A percentile compares a stretch with the other conserved stretches of the same genome.
Conservation (phyloP, 2,329 filamentous ascomycete genomes). For the Diaporthe eres region DNA sequence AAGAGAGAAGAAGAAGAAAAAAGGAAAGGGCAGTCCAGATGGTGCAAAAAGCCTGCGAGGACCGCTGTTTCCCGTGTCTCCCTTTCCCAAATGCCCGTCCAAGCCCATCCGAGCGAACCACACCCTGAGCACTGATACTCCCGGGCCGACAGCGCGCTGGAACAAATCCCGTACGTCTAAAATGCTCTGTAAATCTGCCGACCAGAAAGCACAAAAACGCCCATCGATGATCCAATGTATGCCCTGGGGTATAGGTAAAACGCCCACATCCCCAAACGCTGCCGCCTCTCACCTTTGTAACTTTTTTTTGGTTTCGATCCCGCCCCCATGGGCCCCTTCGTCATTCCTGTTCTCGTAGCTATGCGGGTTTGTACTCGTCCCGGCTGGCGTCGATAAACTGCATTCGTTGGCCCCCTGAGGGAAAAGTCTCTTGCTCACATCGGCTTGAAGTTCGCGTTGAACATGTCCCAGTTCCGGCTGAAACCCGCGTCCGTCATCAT, state of each 20-base stretch:
- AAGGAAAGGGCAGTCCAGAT: not conserved
- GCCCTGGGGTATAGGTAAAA: not conserved
- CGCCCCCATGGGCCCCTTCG: not conserved
- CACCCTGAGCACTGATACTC: not conserved
- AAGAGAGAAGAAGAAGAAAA: not conserved
- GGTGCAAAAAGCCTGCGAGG: not conserved
- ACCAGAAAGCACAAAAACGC: conserved; percentile 31
- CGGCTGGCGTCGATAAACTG: conserved; percentile 13
- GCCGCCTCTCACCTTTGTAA: not conserved
- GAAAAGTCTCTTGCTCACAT: conserved; percentile 33
- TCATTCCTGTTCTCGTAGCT: conserved; percentile 28
- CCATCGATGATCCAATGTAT: conserved; percentile 16
- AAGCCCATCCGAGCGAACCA: not conserved
- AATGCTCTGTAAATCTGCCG: conserved; percentile 24
- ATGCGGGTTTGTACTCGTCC: conserved; percentile 1
- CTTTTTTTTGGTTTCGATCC: not conserved
- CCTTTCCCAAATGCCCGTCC: not conserved
- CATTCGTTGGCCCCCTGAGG: not conserved
- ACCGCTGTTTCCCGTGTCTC: not conserved
- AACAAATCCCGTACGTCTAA: conserved; percentile 19
- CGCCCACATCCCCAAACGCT: not conserved
- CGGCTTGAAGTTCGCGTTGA: conserved; percentile 50
- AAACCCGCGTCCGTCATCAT: conserved; percentile 64
- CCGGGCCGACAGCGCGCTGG: conserved; percentile 17
- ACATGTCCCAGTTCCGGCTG: conserved; percentile 63